A percentile compares a stretch with the other conserved stretches of the same genome.
Conservation (phyloP, 768 basidiomycete genomes). For the Lactifluus rugatus region DNA sequence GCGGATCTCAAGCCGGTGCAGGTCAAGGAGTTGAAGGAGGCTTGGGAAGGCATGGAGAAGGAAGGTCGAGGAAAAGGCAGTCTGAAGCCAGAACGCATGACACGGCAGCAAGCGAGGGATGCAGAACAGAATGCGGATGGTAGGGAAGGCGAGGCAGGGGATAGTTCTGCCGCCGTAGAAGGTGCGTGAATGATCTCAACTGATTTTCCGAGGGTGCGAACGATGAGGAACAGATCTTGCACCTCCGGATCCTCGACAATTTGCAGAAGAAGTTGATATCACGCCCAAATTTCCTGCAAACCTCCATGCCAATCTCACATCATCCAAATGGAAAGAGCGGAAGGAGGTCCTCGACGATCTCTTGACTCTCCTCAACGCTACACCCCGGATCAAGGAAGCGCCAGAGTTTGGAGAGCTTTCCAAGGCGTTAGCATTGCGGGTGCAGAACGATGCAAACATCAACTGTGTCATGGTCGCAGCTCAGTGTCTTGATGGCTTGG, state of each 20-base stretch:
- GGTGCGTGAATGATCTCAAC: slow-evolving; percentile 30
- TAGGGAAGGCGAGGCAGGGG: slow-evolving; percentile 29
- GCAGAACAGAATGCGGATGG: slow-evolving; percentile 37
- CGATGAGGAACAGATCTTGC: slow-evolving; percentile 33
- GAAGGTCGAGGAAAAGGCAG: slow-evolving; percentile 79
- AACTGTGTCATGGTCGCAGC: slow-evolving; percentile 90
- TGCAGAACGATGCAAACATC: slow-evolving; percentile 87
- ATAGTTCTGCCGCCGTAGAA: slow-evolving; percentile 31
- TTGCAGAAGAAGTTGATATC: slow-evolving; percentile 77
- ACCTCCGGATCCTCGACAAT: slow-evolving; percentile 63
- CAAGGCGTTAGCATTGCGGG: slow-evolving; percentile 66
- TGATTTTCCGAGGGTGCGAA: slow-evolving; percentile 2
- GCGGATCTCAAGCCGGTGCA: slow-evolving; percentile 93
- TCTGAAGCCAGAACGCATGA: slow-evolving; percentile 70
- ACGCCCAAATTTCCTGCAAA: slow-evolving; percentile 64
- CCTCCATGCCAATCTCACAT: slow-evolving; percentile 65
- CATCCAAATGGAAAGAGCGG: slow-evolving; percentile 97
- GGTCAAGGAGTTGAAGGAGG: slow-evolving; percentile 88
- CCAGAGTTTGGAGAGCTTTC: slow-evolving; percentile 68
- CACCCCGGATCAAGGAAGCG: slow-evolving; percentile 71
- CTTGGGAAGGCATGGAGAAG: slow-evolving; percentile 75
- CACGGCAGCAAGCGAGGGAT: slow-evolving; percentile 68
- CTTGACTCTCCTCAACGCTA: slow-evolving; percentile 52
- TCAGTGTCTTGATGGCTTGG: slow-evolving; percentile 73
- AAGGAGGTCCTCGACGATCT: slow-evolving; percentile 87